Evolutionary conservation across 805 yeast genomes (phyloP), one percentile per base, ranked within the genome.

Genomic region (Deakozyma indianensis): DNA sequence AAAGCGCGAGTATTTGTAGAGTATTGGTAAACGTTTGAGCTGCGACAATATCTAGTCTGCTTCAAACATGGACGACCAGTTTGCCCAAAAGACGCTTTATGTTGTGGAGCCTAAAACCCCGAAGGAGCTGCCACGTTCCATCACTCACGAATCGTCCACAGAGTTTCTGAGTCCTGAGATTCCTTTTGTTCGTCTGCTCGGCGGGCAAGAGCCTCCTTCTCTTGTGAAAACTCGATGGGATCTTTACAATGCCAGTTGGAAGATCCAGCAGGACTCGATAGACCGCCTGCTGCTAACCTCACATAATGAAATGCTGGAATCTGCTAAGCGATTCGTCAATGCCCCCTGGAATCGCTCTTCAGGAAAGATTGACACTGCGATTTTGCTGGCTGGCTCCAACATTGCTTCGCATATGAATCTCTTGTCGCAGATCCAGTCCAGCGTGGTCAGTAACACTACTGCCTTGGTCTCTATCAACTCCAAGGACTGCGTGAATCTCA

Each of bases 401-500:
- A 11, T 32, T 7, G 11, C 38, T 9, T 7, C 38, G 11, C 38
- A 32, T n/a, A 32, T n/a, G 18, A n/a, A 7, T 9, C 18, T 32
- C 5, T 20, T 32, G 20, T 32, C 38, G 11, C 38, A 32, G 16
- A 32, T 32, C 16, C 38, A 32, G 18, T 7, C 38, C 18, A 9
- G 18, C 18, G 38, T 32, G 7, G 38, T 32, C 7, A 9, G 18
- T n/a, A n/a, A 32, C 18, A 32, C 38, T 7, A 32, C 38, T 5
- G 11, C 38, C 16, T n/a, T 32, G 18, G 63, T 59, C n/a, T 45
- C 57, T 1, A 45, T 66, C 3, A 54, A 58, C 16, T 60, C 68
- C 1, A 56, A 58, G 45, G 67, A 65, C 24, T 64, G 66, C 45
- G 56, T 60, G 1, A 62, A 53, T 38, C 46, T 63, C 23, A 62